phyloP scores from a whole-genome alignment of 495 filamentous ascomycete species.

The Xylaria flabelliformis region DNA sequence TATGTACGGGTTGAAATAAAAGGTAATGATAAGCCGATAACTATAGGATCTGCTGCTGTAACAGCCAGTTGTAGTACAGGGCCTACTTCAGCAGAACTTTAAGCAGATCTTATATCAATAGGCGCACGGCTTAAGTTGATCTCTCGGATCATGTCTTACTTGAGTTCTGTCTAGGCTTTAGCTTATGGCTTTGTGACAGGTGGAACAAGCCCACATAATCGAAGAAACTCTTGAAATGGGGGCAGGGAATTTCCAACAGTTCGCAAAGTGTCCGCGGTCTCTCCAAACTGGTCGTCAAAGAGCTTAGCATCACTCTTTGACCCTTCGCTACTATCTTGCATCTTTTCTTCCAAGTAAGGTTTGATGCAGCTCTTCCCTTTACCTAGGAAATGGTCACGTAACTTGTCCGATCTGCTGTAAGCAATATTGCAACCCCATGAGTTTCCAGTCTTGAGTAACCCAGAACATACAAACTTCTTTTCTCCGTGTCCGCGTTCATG shows the following conservation, averaged over 20 bases:
- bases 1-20: too few species aligned
- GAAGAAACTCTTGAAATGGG: slow-evolving; percentile 6
- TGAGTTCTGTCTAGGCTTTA: neutral
- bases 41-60: too few species aligned
- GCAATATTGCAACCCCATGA: slow-evolving; percentile 35
- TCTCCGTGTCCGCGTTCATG: slow-evolving; percentile 52
- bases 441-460: slow-evolving; percentile 30
- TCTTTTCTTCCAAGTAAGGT: slow-evolving; percentile 23
- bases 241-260: slow-evolving; percentile 8
- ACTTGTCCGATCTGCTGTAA: slow-evolving; percentile 39
- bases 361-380: slow-evolving; percentile 41
- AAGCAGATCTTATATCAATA: too few species aligned
- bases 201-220: neutral
- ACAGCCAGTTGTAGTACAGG: too few species aligned
- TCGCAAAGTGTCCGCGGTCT: slow-evolving; percentile 9
- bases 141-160: neutral
- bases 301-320: neutral
- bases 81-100: too few species aligned
- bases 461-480: slow-evolving; percentile 45
- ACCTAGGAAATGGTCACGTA: slow-evolving; percentile 37
- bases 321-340: neutral
- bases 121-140: neutral
- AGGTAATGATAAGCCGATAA: too few species aligned
- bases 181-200: neutral
- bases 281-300: slow-evolving; percentile 9